phyloP scores from a whole-genome alignment of 2,329 filamentous ascomycete genomes.

The Aspergillus sp. region DNA sequence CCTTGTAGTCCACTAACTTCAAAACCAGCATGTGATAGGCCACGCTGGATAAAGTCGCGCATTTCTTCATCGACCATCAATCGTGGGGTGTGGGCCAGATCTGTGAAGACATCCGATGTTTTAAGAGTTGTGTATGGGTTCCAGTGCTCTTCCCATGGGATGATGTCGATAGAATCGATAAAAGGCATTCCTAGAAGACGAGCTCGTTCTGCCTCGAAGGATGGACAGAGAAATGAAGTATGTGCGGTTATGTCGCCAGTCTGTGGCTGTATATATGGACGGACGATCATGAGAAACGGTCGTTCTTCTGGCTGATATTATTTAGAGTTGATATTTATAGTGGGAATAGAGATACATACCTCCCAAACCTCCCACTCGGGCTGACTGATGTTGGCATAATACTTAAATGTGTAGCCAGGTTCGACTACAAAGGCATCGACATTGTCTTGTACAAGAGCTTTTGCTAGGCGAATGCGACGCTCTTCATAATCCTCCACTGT shows the following conservation, averaged over 20 bases:
- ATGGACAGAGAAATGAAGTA: constrained; percentile 55
- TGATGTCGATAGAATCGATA: constrained; percentile 47
- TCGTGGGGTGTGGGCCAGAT: constrained; percentile 20
- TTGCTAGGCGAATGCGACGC: constrained; percentile 53
- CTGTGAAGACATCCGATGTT: constrained; percentile 38
- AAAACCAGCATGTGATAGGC: constrained; percentile 51
- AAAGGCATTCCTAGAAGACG: constrained; percentile 56
- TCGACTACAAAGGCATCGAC: constrained; percentile 59
- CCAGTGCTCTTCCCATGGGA: constrained; percentile 63
- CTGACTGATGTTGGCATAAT: constrained; percentile 60
- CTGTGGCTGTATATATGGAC: constrained; percentile 36
- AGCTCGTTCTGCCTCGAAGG: constrained; percentile 58
- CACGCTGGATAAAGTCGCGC: constrained; percentile 58
- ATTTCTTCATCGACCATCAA: constrained; percentile 64
- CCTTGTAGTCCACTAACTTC: constrained; percentile 51
- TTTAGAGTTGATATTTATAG: background rate
- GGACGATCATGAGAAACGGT: constrained; percentile 59
- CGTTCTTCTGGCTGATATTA: constrained; percentile 52
- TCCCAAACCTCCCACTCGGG: constrained; percentile 60
- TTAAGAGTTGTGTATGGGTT: constrained; percentile 56
- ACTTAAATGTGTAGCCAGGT: constrained; percentile 61
- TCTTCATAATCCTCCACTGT: constrained; percentile 49
- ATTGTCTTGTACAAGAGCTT: constrained; percentile 47
- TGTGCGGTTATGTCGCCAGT: constrained; percentile 46
- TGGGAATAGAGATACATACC: constrained; percentile 7